These are phyloP conservation scores for Colletotrichum lupini DNA, from an alignment of 2,329 filamentous ascomycete species.

Conservation along the genomic window DNA sequence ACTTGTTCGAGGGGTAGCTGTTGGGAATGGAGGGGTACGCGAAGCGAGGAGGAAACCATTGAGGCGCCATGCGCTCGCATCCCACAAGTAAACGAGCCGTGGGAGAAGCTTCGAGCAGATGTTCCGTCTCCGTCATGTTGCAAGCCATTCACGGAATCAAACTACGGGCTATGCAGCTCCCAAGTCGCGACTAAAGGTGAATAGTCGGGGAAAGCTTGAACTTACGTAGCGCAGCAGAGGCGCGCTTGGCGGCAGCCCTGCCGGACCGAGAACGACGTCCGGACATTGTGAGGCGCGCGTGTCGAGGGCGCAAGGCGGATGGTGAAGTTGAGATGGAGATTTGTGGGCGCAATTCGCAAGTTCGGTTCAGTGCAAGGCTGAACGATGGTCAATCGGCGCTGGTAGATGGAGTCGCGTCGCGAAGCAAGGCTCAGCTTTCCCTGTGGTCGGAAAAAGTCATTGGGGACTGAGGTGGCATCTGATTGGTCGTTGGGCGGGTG, in stretches of 20 bases:
- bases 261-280: constrained; percentile 53
- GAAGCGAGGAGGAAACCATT: background rate
- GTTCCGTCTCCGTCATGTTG: constrained; percentile 39
- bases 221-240: constrained; percentile 64
- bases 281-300: constrained; percentile 8
- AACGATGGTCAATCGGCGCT: constrained; percentile 23
- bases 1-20: background rate
- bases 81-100: background rate
- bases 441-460: constrained; percentile 23
- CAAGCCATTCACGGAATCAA: background rate
- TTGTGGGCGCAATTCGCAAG: background rate
- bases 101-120: constrained; percentile 10
- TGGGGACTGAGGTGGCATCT: background rate
- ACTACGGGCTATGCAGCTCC: background rate
- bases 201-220: constrained; percentile 5
- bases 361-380: constrained; percentile 20
- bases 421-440: constrained; percentile 20
- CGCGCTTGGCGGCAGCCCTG: constrained; percentile 64
- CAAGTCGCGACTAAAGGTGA: background rate
- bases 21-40: constrained; percentile 4
- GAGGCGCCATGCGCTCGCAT: background rate
- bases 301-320: background rate
- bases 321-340: background rate
- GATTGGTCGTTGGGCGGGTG: background rate
- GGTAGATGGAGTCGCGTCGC: constrained; percentile 34